phyloP scores from a whole-genome alignment of 495 filamentous ascomycete genomes.

The Xylaria bambusicola region DNA sequence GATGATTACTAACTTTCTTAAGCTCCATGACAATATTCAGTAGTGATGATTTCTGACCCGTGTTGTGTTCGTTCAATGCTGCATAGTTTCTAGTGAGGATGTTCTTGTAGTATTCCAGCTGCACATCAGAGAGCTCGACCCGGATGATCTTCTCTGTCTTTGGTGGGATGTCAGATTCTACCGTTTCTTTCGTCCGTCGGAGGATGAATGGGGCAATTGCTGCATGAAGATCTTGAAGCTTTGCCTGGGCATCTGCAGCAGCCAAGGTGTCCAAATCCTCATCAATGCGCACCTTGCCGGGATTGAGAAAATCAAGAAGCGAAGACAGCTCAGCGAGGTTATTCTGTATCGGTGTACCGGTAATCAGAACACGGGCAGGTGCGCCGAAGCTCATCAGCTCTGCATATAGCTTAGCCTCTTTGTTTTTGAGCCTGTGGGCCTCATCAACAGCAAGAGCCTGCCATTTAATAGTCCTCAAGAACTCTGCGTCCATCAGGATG shows the following conservation, averaged over 20 bases:
- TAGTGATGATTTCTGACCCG: slow-evolving; percentile 88
- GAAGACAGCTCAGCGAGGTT: slow-evolving; percentile 89
- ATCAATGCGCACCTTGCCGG: slow-evolving; percentile 82
- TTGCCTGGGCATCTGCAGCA: slow-evolving; percentile 44
- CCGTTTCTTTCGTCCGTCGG: slow-evolving; percentile 94
- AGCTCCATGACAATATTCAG: slow-evolving; percentile 99
- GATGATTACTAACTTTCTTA: slow-evolving; percentile 98
- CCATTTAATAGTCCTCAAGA: slow-evolving; percentile 88
- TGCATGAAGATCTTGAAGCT: slow-evolving; percentile 64
- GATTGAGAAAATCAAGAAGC: slow-evolving; percentile 93
- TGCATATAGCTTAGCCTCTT: slow-evolving; percentile 85
- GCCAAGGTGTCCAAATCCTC: slow-evolving; percentile 73
- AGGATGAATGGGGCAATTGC: slow-evolving; percentile 89
- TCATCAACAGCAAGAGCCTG: slow-evolving; percentile 96
- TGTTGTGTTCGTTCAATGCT: slow-evolving; percentile 84
- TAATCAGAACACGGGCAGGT: slow-evolving; percentile 87
- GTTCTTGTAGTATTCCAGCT: slow-evolving; percentile 98
- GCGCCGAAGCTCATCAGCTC: slow-evolving; percentile 83
- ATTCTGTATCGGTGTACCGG: slow-evolving; percentile 96
- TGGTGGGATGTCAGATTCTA: slow-evolving; percentile 91
- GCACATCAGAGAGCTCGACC: slow-evolving; percentile 91
- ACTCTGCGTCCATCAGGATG: slow-evolving; percentile 74
- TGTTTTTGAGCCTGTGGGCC: slow-evolving; percentile 95
- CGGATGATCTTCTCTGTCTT: slow-evolving; percentile 99
- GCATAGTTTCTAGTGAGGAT: slow-evolving; percentile 96